Conservation (phyloP, 2,329 filamentous ascomycete species). For the Cadophora malorum region DNA sequence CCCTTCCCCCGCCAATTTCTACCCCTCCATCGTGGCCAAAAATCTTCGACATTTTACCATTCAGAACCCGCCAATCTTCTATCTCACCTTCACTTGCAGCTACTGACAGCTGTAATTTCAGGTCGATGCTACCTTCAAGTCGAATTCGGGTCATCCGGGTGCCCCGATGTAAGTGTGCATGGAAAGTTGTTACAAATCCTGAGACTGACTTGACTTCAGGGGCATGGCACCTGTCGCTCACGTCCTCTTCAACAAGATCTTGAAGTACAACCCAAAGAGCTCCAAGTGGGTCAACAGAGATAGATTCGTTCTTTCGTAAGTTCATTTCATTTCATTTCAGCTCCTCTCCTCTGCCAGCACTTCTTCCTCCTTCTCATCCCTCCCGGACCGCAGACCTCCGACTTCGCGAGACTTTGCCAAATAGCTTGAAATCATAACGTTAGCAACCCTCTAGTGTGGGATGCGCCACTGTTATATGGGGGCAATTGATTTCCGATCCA, state of each 20-base stretch:
- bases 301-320: conserved; percentile 98
- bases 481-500: background rate
- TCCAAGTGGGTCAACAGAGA: conserved; percentile 96
- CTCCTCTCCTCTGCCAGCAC: background rate
- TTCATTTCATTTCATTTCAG: conserved; percentile 41
- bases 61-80: background rate
- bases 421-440: background rate
- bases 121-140: conserved; percentile 96
- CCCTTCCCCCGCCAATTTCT: conserved; percentile 35
- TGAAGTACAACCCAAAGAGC: conserved; percentile 99
- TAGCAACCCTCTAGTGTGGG: background rate
- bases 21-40: conserved; percentile 29
- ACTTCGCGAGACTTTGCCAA: background rate
- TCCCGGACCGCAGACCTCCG: conserved; percentile 3
- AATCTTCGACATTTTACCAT: conserved; percentile 12
- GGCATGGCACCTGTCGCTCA: conserved; percentile 93
- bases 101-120: conserved; percentile 50
- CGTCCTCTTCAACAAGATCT: conserved; percentile 98
- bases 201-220: conserved; percentile 53
- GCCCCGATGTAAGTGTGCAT: conserved; percentile 80
- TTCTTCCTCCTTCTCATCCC: background rate
- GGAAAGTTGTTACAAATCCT: background rate
- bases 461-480: background rate
- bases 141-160: conserved; percentile 98
- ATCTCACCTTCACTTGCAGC: conserved; percentile 7